Conservation (phyloP, 441 rosid genomes). For the Aleurites moluccanus region DNA sequence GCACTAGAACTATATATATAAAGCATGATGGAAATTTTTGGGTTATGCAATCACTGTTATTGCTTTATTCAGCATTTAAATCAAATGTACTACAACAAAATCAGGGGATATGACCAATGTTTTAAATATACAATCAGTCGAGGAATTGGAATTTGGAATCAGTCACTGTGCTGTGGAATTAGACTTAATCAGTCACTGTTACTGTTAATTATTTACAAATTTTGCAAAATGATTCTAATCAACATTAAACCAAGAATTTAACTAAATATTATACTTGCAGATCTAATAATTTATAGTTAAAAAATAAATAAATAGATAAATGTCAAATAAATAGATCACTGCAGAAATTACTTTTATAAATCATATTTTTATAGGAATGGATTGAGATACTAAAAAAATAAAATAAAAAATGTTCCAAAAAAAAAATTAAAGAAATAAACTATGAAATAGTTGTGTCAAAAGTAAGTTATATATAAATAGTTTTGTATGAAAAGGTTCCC, state of each 20-base stretch:
- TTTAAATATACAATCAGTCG: not conserved
- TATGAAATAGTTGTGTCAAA: no score
- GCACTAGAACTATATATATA: not conserved
- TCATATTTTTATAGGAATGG: not conserved
- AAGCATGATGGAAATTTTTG: not conserved
- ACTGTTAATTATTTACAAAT: not conserved
- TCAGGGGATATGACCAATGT: not conserved
- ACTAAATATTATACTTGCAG: not conserved
- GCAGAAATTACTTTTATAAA: not conserved
- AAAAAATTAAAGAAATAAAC: no score
- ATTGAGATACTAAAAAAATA: not conserved
- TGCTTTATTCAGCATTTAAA: constrained; percentile 3
- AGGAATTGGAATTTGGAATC: not conserved
- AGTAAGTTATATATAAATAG: no score
- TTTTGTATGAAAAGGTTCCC: no score
- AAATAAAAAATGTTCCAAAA: not conserved
- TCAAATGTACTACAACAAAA: not conserved
- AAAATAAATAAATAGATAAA: constrained; percentile 2
- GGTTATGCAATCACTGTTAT: not conserved
- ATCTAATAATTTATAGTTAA: not conserved
- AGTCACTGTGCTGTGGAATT: not conserved
- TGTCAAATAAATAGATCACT: not conserved
- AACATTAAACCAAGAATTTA: not conserved
- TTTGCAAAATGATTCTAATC: not conserved
- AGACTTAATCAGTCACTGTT: not conserved